Percentiles rank a stretch among this genome's conserved stretches.
phyloP scores from a whole-genome alignment of 371 early-diverging fungal species.

The Apophysomyces trapeziformis region DNA sequence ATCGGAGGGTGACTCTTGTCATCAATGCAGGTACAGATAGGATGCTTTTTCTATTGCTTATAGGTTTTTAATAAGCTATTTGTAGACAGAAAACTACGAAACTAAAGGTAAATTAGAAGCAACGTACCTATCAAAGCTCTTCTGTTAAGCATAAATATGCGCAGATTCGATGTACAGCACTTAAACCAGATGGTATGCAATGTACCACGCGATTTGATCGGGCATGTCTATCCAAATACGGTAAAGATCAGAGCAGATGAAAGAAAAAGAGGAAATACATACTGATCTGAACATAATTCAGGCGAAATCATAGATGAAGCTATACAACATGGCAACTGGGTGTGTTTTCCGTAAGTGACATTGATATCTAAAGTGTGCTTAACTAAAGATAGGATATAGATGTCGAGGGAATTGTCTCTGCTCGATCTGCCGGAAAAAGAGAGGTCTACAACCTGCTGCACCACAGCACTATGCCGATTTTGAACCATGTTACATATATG shows the following conservation, averaged over 20 bases:
- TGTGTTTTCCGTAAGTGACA: not conserved
- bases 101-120: slow-evolving; percentile 7
- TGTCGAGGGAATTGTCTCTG: slow-evolving; percentile 7
- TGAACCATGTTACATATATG: not conserved
- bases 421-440: not conserved
- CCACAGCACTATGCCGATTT: not conserved
- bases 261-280: not conserved
- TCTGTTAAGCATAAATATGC: not conserved
- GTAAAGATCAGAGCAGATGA: not conserved
- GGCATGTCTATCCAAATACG: slow-evolving; percentile 8
- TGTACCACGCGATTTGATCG: slow-evolving; percentile 3
- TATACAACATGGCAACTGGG: not conserved
- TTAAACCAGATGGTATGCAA: not conserved
- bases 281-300: not conserved
- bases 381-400: not conserved
- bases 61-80: not conserved
- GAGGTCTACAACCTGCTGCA: not conserved
- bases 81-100: slow-evolving; percentile 6
- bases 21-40: slow-evolving; percentile 16
- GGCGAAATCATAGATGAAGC: not conserved
- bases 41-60: not conserved
- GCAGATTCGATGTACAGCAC: slow-evolving; percentile 12
- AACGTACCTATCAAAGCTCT: not conserved
- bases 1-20: slow-evolving; percentile 9
- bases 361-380: not conserved